These are phyloP conservation scores for Striga hermonthica DNA, from an alignment of 305 asterid species.

Conservation along the genomic window DNA sequence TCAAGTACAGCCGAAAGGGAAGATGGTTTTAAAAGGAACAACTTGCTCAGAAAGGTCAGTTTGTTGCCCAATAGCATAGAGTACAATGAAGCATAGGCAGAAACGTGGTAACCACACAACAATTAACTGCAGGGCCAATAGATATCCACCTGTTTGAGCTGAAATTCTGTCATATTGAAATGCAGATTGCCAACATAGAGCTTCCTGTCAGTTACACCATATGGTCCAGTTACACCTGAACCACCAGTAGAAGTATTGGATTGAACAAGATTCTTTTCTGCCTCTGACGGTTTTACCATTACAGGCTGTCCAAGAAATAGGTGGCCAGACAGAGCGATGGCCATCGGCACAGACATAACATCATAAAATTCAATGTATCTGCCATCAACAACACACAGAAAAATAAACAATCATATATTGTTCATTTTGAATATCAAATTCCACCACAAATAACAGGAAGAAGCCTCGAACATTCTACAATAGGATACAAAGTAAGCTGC, in stretches of 20 bases:
- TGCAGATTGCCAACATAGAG: conserved; percentile 92
- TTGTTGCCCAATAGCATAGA: too few species aligned
- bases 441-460: conserved; percentile 16
- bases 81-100: background rate
- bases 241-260: conserved; percentile 69
- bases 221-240: conserved; percentile 76
- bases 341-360: conserved; percentile 97
- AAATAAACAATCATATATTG: background rate
- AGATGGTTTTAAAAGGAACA: background rate
- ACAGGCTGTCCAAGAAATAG: conserved; percentile 93
- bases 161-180: conserved; percentile 88
- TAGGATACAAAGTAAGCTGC: background rate
- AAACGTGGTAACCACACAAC: background rate
- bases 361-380: conserved; percentile 96
- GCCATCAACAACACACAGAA: conserved; percentile 30
- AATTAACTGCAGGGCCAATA: conserved; percentile 17
- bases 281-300: conserved; percentile 98
- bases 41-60: too few species aligned
- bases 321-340: conserved; percentile 91
- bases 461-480: background rate
- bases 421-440: conserved; percentile 9
- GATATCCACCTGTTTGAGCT: conserved; percentile 75
- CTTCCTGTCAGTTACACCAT: conserved; percentile 87
- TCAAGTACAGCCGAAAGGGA: background rate
- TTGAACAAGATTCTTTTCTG: conserved; percentile 97